Base-by-base conservation (phyloP, 2,329 filamentous ascomycete species). In the Xylariaceae sp. region DNA sequence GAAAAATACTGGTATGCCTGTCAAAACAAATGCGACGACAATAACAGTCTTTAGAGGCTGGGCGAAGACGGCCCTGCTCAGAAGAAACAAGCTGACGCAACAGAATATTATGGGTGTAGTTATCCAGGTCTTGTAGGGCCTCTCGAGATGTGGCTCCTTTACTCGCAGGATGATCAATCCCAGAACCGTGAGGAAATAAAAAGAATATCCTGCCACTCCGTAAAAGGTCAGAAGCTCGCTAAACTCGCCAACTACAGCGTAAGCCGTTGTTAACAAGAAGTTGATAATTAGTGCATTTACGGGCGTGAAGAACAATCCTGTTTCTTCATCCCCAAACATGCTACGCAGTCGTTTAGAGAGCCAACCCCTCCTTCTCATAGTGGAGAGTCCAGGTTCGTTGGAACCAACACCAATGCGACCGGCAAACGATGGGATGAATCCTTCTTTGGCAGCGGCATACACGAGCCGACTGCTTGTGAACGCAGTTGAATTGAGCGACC, bases 61-160 rank as follows among this genome's bases (percentile, higher is more conserved):
- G 26, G 92, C 89, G 68, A 99, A 94, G 11, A 97, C 86, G 3
- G 92, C 92, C 44, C 94, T 81, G 67, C 86, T 92, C 35, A 99
- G 82, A 60, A 99, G 73, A 69, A 99, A 99, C 60, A 99, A 73
- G 70, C 91, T 96, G 32, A 99, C 94, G 68, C 94, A 99, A 81
- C 94, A 99, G 71, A 99, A 99, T 51, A 97, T 93, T 61, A 99
- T 93, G 9, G 94, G 94, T 2, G 94, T 99, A 1, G 88, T 88
- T 67, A 99, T 96, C 94, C 93, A 99, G 3, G 92, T 96, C 70
- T 86, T 87, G 74, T 99, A 99, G 0, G 94, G 93, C 21, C 94
- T 78, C 71, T 97, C 92, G 39, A 99, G 81, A 58, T 87, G 80
- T 3, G 94, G 94, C 72, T 99, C 94, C 58, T 83, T 83, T 24